A percentile compares a stretch with the other conserved stretches of the same genome.
Evolutionary conservation across 768 basidiomycete species (phyloP).

Genomic region (Suillus clintonianus): DNA sequence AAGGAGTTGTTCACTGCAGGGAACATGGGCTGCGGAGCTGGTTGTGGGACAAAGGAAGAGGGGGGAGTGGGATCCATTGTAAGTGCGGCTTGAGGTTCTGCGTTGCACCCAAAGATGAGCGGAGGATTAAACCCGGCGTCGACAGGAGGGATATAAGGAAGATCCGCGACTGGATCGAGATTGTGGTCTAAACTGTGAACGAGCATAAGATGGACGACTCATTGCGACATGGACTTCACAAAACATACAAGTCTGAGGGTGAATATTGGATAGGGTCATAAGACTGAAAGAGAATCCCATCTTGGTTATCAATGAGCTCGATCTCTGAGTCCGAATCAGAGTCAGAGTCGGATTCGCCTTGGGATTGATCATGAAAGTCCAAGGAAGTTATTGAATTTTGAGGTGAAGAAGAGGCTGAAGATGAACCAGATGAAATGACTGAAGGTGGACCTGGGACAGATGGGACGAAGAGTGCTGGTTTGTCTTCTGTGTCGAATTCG

Average conservation of each 20-base stretch:
- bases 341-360: slow-evolving; percentile 22
- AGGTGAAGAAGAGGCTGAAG: slow-evolving; percentile 25
- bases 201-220: slow-evolving; percentile 15
- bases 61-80: background rate
- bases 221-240: background rate
- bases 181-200: slow-evolving; percentile 19
- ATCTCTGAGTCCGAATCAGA: slow-evolving; percentile 34
- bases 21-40: background rate
- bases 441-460: slow-evolving; percentile 21
- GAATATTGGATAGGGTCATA: slow-evolving; percentile 6
- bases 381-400: slow-evolving; percentile 1
- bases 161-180: slow-evolving; percentile 3
- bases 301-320: slow-evolving; percentile 15
- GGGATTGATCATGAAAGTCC: slow-evolving; percentile 13
- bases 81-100: background rate
- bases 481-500: slow-evolving; percentile 35
- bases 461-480: slow-evolving; percentile 26
- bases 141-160: slow-evolving; percentile 14
- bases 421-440: slow-evolving; percentile 29
- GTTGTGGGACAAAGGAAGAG: background rate
- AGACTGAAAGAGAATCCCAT: background rate
- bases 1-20: slow-evolving; percentile 1
- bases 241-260: slow-evolving; percentile 28
- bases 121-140: slow-evolving; percentile 7
- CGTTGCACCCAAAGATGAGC: background rate